Conservation (phyloP, 257 asterid species). For the Solanum ahanhuiri region DNA sequence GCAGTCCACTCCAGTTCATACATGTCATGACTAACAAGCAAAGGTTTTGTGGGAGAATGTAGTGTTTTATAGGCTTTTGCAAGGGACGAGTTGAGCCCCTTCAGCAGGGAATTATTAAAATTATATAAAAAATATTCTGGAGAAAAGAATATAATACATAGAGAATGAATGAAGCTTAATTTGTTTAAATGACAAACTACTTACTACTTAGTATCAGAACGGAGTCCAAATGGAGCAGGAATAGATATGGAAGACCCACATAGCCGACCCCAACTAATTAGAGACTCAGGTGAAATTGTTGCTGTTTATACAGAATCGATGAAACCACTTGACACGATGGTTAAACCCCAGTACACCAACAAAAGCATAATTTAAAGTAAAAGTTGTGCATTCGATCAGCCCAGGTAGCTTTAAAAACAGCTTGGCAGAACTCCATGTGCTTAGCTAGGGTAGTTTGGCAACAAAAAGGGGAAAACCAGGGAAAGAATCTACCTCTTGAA, state of each 20-base stretch:
- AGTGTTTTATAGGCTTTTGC: background rate
- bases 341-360: background rate
- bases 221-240: background rate
- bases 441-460: background rate
- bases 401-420: background rate
- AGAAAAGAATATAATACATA: background rate
- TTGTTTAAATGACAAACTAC: background rate
- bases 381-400: background rate
- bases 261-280: background rate
- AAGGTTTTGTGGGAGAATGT: background rate
- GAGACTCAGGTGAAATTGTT: background rate
- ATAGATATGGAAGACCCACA: background rate
- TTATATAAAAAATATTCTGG: background rate
- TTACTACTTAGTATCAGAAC: background rate
- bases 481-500: constrained; percentile 63
- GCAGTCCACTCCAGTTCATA: background rate
- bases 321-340: background rate
- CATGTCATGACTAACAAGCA: background rate
- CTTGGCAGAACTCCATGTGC: background rate
- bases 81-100: background rate
- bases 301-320: background rate
- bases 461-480: constrained; percentile 9
- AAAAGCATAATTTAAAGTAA: background rate
- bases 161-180: background rate
- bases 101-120: background rate